Conservation (phyloP, 495 filamentous ascomycete genomes). For the Annulohypoxylon moriforme region DNA sequence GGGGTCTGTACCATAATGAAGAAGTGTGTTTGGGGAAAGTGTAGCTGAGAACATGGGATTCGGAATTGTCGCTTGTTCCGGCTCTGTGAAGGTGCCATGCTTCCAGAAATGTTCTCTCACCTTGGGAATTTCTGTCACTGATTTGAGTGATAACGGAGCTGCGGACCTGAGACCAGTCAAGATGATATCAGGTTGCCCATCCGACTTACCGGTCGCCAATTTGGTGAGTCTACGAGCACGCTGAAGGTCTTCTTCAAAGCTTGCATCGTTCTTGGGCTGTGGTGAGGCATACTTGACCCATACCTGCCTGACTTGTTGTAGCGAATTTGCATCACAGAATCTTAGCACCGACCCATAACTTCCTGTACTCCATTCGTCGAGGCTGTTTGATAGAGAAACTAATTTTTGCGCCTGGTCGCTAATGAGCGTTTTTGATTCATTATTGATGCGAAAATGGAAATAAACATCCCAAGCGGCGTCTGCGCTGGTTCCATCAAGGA, state of each 20-base stretch:
- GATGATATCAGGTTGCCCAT: neutral
- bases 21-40: conserved; percentile 21
- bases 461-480: conserved; percentile 44
- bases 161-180: conserved; percentile 12
- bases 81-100: conserved; percentile 8
- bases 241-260: conserved; percentile 28
- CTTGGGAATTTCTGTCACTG: neutral
- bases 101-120: conserved; percentile 21
- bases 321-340: conserved; percentile 45
- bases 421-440: conserved; percentile 26
- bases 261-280: neutral
- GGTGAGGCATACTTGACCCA: conserved; percentile 40
- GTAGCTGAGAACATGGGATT: conserved; percentile 40
- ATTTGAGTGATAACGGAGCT: conserved; percentile 19
- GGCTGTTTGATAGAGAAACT: conserved; percentile 19
- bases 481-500: conserved; percentile 36
- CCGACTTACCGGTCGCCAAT: neutral
- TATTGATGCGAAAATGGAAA: conserved; percentile 42
- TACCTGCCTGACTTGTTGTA: conserved; percentile 35
- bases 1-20: conserved; percentile 46
- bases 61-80: conserved; percentile 1
- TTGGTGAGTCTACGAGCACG: neutral
- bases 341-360: conserved; percentile 41
- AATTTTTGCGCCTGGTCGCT: conserved; percentile 42
- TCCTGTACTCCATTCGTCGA: conserved; percentile 38